These are phyloP conservation scores for Limonomyces culmigenus DNA, from an alignment of 1,284 basidiomycete genomes.

Conservation along the genomic window DNA sequence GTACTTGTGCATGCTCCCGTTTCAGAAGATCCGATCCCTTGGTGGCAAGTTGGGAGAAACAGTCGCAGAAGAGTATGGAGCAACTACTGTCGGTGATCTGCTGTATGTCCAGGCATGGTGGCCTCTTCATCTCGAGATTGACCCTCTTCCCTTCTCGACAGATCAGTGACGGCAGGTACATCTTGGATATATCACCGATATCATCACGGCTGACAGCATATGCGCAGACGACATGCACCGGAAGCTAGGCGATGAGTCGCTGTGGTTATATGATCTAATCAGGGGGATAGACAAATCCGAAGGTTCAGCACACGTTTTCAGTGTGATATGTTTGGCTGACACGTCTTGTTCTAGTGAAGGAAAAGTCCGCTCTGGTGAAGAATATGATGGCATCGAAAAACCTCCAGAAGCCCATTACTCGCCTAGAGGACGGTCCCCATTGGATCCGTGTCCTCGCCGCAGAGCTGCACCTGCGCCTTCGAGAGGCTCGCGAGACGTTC, in stretches of 20 bases:
- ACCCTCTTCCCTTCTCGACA: conserved; percentile 10
- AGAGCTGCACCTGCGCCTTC: conserved; percentile 73
- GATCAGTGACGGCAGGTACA: conserved; percentile 29
- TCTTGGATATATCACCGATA: conserved; percentile 2
- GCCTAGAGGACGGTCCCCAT: conserved; percentile 58
- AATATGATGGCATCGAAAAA: conserved; percentile 94
- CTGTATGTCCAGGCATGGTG: conserved; percentile 49
- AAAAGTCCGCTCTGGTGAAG: conserved; percentile 67
- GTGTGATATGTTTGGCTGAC: background rate
- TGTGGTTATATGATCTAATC: conserved; percentile 97
- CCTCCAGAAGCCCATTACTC: conserved; percentile 61
- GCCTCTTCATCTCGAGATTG: background rate
- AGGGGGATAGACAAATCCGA: too few relatives aligned
- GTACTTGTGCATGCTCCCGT: conserved; percentile 61
- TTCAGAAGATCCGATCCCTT: conserved; percentile 71
- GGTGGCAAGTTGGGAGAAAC: conserved; percentile 90
- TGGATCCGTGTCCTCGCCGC: conserved; percentile 88
- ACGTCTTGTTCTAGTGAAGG: conserved; percentile 47
- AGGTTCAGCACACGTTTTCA: conserved; percentile 23
- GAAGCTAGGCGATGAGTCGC: conserved; percentile 69
- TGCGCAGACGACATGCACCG: conserved; percentile 60
- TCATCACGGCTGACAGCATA: conserved; percentile 2
- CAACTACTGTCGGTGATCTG: conserved; percentile 77
- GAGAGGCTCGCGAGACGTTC: conserved; percentile 60
- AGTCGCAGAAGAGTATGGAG: conserved; percentile 77